Base-by-base conservation (phyloP, 2,329 filamentous ascomycete species). In the Fusarium globosum region DNA sequence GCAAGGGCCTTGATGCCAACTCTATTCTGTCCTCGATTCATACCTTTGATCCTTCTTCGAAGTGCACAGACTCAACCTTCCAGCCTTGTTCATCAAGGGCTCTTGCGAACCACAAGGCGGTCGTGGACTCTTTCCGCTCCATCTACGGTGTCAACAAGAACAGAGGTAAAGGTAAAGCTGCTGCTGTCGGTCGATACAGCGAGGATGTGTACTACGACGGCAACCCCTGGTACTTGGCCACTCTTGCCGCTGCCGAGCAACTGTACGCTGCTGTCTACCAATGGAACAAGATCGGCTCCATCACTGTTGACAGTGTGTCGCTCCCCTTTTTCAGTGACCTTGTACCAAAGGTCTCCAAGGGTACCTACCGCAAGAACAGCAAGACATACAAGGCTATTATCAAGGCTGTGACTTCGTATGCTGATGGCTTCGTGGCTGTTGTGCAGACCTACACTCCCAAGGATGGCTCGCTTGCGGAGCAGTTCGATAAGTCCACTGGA, bases 171-270 rank as follows among this genome's bases (percentile, higher is more conserved):
- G 89, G 90, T 11, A 81, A 82, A 26, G 91, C 91, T 8, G 86
- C 89, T 15, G 86, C 88, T 21, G 83, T 91, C 11, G 91, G 91
- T 49, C 84, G 91, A 61, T 93, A 93, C 77, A 82, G 89, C 0
- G 91, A 93, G 80, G 93, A 96, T 77, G 81, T 85, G 3, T 95
- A 94, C 81, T 91, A 91, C 79, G 88, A 89, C 63, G 93, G 92
- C 3, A 94, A 95, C 79, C 93, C 93, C 4, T 95, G 93, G 93
- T 92, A 93, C 76, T 85, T 95, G 20, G 87, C 87, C 77, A 95
- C 92, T 7, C 85, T 93, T 30, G 92, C 92, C 3, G 92, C 92
- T 3, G 93, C 93, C 7, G 93, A 95, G 81, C 91, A 93, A 77
- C 86, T 96, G 4, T 95, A 94, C 79, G 90, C 92, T 74, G 92